Evolutionary conservation across 257 asterid genomes (phyloP).

Genomic region (Ajuga chamaepitys): DNA sequence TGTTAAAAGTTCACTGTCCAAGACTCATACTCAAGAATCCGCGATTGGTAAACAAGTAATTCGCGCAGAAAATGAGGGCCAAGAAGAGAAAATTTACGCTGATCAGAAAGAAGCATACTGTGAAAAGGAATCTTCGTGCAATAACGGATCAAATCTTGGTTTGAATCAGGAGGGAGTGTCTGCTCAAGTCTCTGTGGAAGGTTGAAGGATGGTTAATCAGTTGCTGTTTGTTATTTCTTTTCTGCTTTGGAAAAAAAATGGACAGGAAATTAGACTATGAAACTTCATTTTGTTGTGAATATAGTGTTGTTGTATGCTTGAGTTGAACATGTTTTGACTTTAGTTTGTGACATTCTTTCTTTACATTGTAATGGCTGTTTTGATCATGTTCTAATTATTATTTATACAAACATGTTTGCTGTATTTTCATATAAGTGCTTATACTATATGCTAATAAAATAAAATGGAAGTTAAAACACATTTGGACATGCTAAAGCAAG

Average conservation of each 20-base stretch:
- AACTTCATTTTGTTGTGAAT: constrained; percentile 22
- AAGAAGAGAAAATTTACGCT: constrained; percentile 15
- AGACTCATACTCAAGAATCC: constrained; percentile 26
- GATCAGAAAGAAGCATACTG: background rate
- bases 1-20: constrained; percentile 31
- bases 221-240: background rate
- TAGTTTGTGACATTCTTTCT: too few species aligned
- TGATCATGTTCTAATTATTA: too few species aligned
- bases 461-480: too few species aligned
- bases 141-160: constrained; percentile 12
- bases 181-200: constrained; percentile 38
- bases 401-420: too few species aligned
- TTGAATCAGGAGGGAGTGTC: constrained; percentile 15
- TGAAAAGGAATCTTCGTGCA: constrained; percentile 10
- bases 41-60: background rate
- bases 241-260: too few species aligned
- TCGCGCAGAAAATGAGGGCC: background rate
- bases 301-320: constrained; percentile 23
- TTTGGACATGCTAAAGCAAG: too few species aligned
- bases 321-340: constrained; percentile 1
- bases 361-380: too few species aligned
- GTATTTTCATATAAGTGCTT: too few species aligned
- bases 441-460: too few species aligned
- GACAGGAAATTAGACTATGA: background rate
- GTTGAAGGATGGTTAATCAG: constrained; percentile 13